A percentile compares a stretch with the other conserved stretches of the same genome.
Conservation (phyloP, 352 stramenopile genomes). For the Pythium vanterpoolii region DNA sequence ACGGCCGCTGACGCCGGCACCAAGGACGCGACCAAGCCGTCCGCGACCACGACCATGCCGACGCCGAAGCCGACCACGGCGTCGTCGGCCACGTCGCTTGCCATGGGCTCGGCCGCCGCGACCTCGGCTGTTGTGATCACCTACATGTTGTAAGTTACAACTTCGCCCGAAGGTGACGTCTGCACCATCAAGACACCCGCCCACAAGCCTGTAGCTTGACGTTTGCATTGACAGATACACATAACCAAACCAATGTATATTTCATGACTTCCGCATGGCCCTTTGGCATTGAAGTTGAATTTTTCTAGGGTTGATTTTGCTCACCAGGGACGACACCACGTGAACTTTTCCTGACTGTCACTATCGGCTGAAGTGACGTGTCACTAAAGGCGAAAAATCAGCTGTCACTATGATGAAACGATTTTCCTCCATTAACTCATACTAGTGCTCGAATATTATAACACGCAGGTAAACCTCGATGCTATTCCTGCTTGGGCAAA, state of each 20-base stretch:
- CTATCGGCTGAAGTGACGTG: too few species aligned
- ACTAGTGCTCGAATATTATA: too few species aligned
- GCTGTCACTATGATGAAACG: too few species aligned
- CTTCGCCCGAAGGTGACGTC: background rate
- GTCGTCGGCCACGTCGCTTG: conserved; percentile 10
- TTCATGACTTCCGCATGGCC: background rate
- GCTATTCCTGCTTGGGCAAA: too few species aligned
- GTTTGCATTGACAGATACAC: background rate
- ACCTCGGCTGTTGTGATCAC: background rate
- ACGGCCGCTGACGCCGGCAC: background rate
- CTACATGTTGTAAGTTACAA: conserved; percentile 10
- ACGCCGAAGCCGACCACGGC: conserved; percentile 1
- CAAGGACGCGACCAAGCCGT: background rate
- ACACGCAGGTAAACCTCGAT: too few species aligned
- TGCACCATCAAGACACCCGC: background rate
- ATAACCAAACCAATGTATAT: background rate
- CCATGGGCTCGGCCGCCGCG: conserved; percentile 8
- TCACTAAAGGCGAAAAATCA: too few species aligned
- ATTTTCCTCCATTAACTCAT: too few species aligned
- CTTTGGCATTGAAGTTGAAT: too few species aligned
- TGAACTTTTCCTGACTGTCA: too few species aligned
- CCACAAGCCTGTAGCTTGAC: background rate
- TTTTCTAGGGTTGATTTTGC: too few species aligned
- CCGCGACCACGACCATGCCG: background rate
- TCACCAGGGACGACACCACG: too few species aligned